Conservation (phyloP, 1,284 basidiomycete genomes). For the Ganoderma resinaceum region DNA sequence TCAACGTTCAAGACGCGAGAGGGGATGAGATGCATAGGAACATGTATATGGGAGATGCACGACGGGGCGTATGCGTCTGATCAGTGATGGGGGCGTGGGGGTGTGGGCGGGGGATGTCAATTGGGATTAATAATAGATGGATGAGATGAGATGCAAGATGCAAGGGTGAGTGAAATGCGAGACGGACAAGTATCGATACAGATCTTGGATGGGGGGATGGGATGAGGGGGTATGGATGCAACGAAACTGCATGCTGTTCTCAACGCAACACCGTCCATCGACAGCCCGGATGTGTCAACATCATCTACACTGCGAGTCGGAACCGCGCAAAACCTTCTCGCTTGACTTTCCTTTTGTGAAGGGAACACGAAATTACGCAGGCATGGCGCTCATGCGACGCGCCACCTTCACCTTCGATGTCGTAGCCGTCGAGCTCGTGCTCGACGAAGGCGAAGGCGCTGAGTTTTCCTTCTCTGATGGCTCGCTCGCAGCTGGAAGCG, state of each 20-base stretch:
- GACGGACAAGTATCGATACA: conserved; percentile 26
- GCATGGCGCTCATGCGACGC: conserved; percentile 33
- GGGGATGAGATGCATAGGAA: neutral
- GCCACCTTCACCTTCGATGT: conserved; percentile 21
- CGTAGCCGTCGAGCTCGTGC: conserved; percentile 14
- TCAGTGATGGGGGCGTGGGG: neutral
- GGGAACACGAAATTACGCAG: conserved; percentile 15
- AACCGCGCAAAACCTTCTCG: neutral
- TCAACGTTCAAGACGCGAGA: conserved; percentile 31
- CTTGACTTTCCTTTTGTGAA: neutral
- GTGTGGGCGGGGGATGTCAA: neutral
- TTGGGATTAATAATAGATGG: conserved; percentile 11
- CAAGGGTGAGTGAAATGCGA: conserved; percentile 23
- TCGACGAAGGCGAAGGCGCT: conserved; percentile 32
- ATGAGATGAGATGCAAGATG: conserved; percentile 22
- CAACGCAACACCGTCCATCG: conserved; percentile 22
- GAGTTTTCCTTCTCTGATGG: conserved; percentile 52
- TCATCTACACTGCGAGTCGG: neutral
- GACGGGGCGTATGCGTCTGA: neutral
- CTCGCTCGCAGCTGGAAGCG: conserved; percentile 42
- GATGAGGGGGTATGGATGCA: conserved; percentile 20
- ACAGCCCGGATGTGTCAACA: conserved; percentile 1
- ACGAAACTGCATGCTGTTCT: conserved; percentile 17
- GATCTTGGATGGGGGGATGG: conserved; percentile 14
- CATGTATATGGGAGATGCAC: neutral